A percentile compares a stretch with the other conserved stretches of the same genome.
phyloP scores from a whole-genome alignment of 305 asterid species.

The Fraxinus floribunda region DNA sequence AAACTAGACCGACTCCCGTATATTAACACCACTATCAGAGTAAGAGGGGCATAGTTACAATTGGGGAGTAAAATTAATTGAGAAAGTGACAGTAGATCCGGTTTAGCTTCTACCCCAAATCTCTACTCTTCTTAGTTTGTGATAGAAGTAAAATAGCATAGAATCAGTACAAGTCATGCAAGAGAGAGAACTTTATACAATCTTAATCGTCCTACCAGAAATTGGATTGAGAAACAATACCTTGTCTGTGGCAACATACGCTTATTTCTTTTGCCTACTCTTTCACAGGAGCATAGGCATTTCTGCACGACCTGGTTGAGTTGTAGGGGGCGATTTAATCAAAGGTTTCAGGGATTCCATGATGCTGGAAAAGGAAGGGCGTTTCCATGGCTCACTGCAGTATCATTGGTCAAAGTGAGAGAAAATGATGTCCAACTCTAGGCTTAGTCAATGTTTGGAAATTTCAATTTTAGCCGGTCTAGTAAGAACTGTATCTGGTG shows the following conservation, averaged over 20 bases:
- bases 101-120: not conserved
- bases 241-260: slow-evolving; percentile 14
- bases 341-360: slow-evolving; percentile 52
- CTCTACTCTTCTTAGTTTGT: not conserved
- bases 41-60: not conserved
- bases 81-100: not conserved
- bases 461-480: not conserved
- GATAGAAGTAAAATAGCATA: not conserved
- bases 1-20: not conserved
- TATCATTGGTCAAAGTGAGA: slow-evolving; percentile 12
- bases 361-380: slow-evolving; percentile 52
- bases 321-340: slow-evolving; percentile 33
- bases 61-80: not conserved
- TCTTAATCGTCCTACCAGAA: not conserved
- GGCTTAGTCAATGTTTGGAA: slow-evolving; percentile 11
- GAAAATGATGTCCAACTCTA: slow-evolving; percentile 3
- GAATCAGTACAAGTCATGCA: not conserved
- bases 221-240: slow-evolving; percentile 4
- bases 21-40: not conserved
- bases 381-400: slow-evolving; percentile 61
- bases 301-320: slow-evolving; percentile 34
- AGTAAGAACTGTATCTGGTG: not conserved
- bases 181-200: not conserved
- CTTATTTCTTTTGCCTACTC: slow-evolving; percentile 12
- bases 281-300: slow-evolving; percentile 28